phyloP scores from a whole-genome alignment of 805 yeast genomes.

The Lachancea meyersii region DNA sequence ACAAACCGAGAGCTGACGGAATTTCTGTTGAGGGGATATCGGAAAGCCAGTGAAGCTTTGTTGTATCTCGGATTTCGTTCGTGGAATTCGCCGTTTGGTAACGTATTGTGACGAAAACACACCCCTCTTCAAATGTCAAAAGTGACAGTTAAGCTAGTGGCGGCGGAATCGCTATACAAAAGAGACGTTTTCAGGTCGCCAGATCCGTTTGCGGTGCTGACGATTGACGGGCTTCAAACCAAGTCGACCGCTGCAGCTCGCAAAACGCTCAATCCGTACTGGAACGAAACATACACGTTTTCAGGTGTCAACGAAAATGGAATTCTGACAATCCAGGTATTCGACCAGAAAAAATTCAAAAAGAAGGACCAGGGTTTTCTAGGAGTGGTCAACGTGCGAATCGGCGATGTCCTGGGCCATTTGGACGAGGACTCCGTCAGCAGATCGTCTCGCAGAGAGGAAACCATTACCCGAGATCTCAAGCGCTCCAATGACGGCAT shows the following conservation, averaged over 20 bases:
- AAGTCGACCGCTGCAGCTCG: conserved; percentile 90
- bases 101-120: background rate
- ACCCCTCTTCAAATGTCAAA: conserved; percentile 4
- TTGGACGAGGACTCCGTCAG: conserved; percentile 50
- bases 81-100: too few relatives aligned
- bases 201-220: conserved; percentile 95
- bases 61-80: too few relatives aligned
- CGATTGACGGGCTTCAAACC: conserved; percentile 96
- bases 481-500: conserved; percentile 87
- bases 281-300: conserved; percentile 90
- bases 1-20: too few relatives aligned
- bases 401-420: conserved; percentile 62
- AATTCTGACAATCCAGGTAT: conserved; percentile 85
- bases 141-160: conserved; percentile 71
- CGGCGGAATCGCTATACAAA: conserved; percentile 92
- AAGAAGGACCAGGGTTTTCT: conserved; percentile 97
- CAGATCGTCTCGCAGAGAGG: conserved; percentile 41
- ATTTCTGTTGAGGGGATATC: too few relatives aligned
- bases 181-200: conserved; percentile 94
- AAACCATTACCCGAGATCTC: conserved; percentile 87
- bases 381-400: conserved; percentile 88
- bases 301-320: conserved; percentile 69
- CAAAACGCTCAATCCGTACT: conserved; percentile 91
- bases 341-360: conserved; percentile 95
- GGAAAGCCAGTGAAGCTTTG: too few relatives aligned